Conservation (phyloP, 2,329 filamentous ascomycete genomes). For the Metarhizium humberi region DNA sequence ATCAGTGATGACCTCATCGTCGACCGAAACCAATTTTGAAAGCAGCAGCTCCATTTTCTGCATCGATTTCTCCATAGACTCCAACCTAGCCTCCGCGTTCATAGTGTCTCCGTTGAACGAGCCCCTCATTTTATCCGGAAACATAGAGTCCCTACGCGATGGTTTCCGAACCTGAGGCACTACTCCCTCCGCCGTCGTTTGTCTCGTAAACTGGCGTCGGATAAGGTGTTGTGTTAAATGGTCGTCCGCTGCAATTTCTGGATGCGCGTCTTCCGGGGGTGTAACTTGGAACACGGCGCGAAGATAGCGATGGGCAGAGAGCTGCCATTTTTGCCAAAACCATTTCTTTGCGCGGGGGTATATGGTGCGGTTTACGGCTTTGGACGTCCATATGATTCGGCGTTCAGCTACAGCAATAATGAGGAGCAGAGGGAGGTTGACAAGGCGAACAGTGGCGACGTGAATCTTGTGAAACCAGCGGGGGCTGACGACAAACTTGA, state of each 20-base stretch:
- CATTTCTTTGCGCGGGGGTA: slow-evolving; percentile 23
- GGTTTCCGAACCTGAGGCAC: slow-evolving; percentile 21
- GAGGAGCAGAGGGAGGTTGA: slow-evolving; percentile 68
- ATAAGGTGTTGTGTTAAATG: slow-evolving; percentile 49
- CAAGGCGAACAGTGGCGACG: slow-evolving; percentile 61
- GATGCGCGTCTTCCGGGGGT: slow-evolving; percentile 51
- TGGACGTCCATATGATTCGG: slow-evolving; percentile 50
- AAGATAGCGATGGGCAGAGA: slow-evolving; percentile 64
- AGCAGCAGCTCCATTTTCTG: slow-evolving; percentile 40
- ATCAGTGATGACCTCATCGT: slow-evolving; percentile 17
- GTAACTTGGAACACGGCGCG: slow-evolving; percentile 64
- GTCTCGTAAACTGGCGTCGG: slow-evolving; percentile 43
- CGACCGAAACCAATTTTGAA: slow-evolving; percentile 24
- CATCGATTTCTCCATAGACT: slow-evolving; percentile 40
- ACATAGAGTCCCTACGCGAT: slow-evolving; percentile 47
- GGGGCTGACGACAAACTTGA: slow-evolving; percentile 69
- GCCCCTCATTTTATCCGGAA: slow-evolving; percentile 38
- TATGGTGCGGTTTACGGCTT: slow-evolving; percentile 11
- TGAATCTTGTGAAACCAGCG: slow-evolving; percentile 90
- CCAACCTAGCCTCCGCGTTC: slow-evolving; percentile 36
- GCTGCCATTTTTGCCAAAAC: slow-evolving; percentile 59
- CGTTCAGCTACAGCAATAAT: slow-evolving; percentile 64
- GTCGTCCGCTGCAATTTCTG: slow-evolving; percentile 50
- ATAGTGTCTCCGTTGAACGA: slow-evolving; percentile 35
- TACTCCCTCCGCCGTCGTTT: slow-evolving; percentile 24